Evolutionary conservation across 176 grass and related monocot species (phyloP).

Genomic region (Oryza meyeriana): DNA sequence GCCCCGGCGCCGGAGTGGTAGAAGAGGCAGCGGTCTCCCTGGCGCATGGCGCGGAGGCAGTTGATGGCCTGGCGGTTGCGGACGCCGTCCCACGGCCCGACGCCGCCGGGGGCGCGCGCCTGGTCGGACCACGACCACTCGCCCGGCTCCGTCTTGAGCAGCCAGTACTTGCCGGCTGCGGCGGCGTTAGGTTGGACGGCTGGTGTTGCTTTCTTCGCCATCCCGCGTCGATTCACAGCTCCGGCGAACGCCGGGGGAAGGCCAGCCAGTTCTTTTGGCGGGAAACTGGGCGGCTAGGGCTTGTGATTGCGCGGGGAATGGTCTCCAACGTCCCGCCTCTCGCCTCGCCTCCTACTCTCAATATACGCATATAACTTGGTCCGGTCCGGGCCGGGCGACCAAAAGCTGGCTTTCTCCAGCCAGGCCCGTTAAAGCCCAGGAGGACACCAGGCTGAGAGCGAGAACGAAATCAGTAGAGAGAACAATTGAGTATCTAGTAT

Average conservation of each 20-base stretch:
- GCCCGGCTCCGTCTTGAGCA: slow-evolving; percentile 77
- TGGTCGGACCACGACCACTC: slow-evolving; percentile 97
- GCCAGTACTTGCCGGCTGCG: slow-evolving; percentile 38
- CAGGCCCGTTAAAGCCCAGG: not conserved
- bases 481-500: too few species aligned
- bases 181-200: not conserved
- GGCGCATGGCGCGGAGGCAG: slow-evolving; percentile 68
- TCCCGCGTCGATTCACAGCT: slow-evolving; percentile 5
- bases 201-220: slow-evolving; percentile 37
- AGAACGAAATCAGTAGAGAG: too few species aligned
- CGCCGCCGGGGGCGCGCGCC: slow-evolving; percentile 44
- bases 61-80: slow-evolving; percentile 77
- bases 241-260: slow-evolving; percentile 27
- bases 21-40: slow-evolving; percentile 65
- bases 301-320: not conserved
- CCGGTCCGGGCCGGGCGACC: not conserved
- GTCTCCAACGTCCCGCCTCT: too few species aligned
- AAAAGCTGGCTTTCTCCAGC: not conserved
- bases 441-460: too few species aligned
- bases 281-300: slow-evolving; percentile 27
- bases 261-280: slow-evolving; percentile 26
- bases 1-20: slow-evolving; percentile 73
- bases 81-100: slow-evolving; percentile 83
- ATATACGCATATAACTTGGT: not conserved
- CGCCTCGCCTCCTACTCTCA: not conserved